phyloP scores from a whole-genome alignment of 202 grass and related monocot genomes.

The Alloteropsis angusta region DNA sequence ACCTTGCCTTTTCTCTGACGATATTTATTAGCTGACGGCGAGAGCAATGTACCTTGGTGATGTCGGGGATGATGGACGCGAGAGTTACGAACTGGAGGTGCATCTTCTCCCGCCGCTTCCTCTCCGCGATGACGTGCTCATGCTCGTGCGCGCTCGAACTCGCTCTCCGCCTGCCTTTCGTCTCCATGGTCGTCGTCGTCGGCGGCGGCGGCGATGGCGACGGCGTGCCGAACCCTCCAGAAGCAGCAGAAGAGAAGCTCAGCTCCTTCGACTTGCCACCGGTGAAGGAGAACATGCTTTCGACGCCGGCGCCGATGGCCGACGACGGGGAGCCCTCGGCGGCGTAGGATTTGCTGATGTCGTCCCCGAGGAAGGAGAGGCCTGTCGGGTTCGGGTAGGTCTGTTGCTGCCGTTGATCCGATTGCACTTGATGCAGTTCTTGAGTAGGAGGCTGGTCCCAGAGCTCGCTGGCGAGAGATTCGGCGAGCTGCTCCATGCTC shows the following conservation, averaged over 20 bases:
- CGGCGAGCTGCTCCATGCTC: conserved; percentile 23
- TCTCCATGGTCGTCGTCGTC: background rate
- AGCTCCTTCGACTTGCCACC: background rate
- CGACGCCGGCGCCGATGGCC: background rate
- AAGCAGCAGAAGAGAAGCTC: background rate
- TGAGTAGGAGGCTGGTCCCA: background rate
- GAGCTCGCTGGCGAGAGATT: conserved; percentile 23
- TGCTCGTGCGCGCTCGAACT: background rate
- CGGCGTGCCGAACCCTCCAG: background rate
- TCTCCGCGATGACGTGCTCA: conserved; percentile 8
- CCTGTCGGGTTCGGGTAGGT: background rate
- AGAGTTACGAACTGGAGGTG: conserved; percentile 20
- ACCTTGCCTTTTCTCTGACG: background rate
- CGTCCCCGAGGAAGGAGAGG: background rate
- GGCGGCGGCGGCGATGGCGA: too few species aligned
- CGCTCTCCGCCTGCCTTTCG: background rate
- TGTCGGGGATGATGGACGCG: conserved; percentile 22
- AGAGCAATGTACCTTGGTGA: background rate
- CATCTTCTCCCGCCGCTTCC: conserved; percentile 27
- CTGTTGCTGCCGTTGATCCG: background rate
- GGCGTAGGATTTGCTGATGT: background rate
- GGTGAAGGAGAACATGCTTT: background rate
- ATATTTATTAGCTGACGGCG: background rate
- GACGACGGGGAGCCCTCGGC: background rate
- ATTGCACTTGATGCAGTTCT: background rate